Base-by-base conservation (phyloP, 1,284 basidiomycete genomes). In the Thecaphora frezii region DNA sequence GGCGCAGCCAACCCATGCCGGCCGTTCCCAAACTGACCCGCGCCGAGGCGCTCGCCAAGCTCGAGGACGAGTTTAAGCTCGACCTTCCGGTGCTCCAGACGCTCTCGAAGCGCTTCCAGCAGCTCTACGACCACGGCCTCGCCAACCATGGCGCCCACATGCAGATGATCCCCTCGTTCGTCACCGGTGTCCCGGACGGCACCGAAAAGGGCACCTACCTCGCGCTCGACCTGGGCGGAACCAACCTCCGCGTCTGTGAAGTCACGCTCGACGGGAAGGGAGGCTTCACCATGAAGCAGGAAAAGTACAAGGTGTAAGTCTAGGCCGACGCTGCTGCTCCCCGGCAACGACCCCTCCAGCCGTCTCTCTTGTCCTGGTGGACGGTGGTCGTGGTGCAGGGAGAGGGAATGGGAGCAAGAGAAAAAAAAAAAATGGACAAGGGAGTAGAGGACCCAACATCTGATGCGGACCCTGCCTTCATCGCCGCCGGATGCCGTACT, bases 191-290 rank as follows among this genome's bases (percentile, higher is more conserved):
- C 2, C 74, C 74, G 10, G 60, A 71, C 13, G 74, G 74, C 10
- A 37, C 68, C 16, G 74, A 76, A 54, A 63, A 61, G 51, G 74
- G 74, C 19, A 74, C 73, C 43, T 76, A 73, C 44, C 66, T 76
- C 37, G 74, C 74, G 4, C 57, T 76, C 28, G 74, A 76, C 50
- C 57, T 76, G 21, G 74, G 74, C 14, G 74, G 74, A 24, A 76
- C 74, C 46, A 76, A 76, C 26, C 43, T 76, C 44, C 92, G 93
- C 54, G 93, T 96, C 44, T 96, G 93, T 81, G 89, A 96, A 79
- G 90, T 98, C 41, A 84, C 86, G 30, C 84, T 98, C n/a, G 83
- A 88, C 51, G 94, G 96, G 21, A 84, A 94, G 79, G 86, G 91
- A 73, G 88, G 88, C 13, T 97, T 97, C 81, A 84, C 85, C 38